Base-by-base conservation (phyloP, 2,329 filamentous ascomycete species). In the Hypoxylon sp. region DNA sequence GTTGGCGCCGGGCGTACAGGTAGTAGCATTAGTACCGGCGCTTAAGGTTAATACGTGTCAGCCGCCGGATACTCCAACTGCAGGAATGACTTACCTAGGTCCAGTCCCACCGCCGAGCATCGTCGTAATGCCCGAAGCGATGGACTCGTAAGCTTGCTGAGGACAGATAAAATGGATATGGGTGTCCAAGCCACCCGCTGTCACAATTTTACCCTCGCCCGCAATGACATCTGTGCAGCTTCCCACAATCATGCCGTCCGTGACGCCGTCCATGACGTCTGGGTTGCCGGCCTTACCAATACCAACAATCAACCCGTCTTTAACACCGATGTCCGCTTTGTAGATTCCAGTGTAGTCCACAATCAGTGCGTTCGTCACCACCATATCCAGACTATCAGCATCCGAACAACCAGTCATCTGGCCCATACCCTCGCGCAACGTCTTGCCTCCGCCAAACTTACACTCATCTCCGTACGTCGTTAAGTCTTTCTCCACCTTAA, bases 121-220 rank as follows among this genome's bases (percentile, higher is more conserved):
- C 0, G 94, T 96, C 0, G 94, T 98, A 65, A 98, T 87, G 48
- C 94, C 94, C 13, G 92, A 91, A 6, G 93, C 87, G 56, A 97
- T 84, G 5, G 93, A 87, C 75, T 98, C 94, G 28, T 92, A 81
- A 1, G 89, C 90, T 79, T 98, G 94, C 74, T 98, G 94, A 2
- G 94, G 94, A 74, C 94, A 97, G 75, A 98, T 97, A 73, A 94
- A 92, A 77, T 98, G 94, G 66, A 97, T 93, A 72, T 97, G 94
- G 3, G 91, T 88, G 77, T 98, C 94, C 67, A 97, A 87, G 0
- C 91, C 94, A 69, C 94, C 94, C 1, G 93, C 91, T 0, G 94
- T 98, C 55, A 98, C 80, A 67, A 98, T 97, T 80, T 92, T 92
- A 71, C 91, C 89, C 79, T 98, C 94, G 13, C 88, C 94, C 17